Evolutionary conservation across 2,329 filamentous ascomycete genomes (phyloP).

Genomic region (Penicillium occitanis): DNA sequence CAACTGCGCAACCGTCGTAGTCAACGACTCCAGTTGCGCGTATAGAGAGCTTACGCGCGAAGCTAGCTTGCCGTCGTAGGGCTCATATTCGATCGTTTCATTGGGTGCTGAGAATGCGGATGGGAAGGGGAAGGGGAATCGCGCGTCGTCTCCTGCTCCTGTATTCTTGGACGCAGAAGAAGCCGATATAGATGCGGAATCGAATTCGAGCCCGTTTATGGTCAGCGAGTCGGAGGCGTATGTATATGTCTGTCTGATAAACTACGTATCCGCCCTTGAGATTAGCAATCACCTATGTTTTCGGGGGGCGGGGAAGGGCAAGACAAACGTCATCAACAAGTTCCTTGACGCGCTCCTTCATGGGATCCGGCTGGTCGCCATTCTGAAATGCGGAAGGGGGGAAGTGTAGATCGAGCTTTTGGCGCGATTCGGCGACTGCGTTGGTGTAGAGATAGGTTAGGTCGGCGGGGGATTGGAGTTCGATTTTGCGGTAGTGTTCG

Average conservation of each 20-base stretch:
- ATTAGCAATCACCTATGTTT: neutral
- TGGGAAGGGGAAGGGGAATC: constrained; percentile 30
- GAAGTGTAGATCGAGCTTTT: constrained; percentile 51
- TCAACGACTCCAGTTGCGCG: constrained; percentile 49
- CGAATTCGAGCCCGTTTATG: constrained; percentile 50
- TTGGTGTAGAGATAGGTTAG: constrained; percentile 51
- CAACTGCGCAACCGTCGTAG: constrained; percentile 48
- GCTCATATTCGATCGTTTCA: constrained; percentile 50
- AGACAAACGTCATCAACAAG: constrained; percentile 42
- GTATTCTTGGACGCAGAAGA: neutral
- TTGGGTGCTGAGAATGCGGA: constrained; percentile 35
- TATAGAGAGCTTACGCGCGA: constrained; percentile 46
- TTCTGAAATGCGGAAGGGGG: constrained; percentile 45
- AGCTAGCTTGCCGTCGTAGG: constrained; percentile 47
- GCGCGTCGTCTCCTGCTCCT: neutral
- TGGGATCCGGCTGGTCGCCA: constrained; percentile 38
- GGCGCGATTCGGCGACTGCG: constrained; percentile 44
- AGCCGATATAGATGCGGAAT: constrained; percentile 14
- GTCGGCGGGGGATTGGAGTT: constrained; percentile 52
- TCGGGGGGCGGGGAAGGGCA: neutral
- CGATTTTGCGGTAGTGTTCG: constrained; percentile 49
- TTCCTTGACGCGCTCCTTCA: constrained; percentile 45
- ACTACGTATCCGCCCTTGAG: constrained; percentile 29
- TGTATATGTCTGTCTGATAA: constrained; percentile 47
- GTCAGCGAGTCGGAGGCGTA: constrained; percentile 46